Evolutionary conservation across 768 basidiomycete species (phyloP), one percentile per base, ranked within the genome.

Genomic region (Suillus subaureus): DNA sequence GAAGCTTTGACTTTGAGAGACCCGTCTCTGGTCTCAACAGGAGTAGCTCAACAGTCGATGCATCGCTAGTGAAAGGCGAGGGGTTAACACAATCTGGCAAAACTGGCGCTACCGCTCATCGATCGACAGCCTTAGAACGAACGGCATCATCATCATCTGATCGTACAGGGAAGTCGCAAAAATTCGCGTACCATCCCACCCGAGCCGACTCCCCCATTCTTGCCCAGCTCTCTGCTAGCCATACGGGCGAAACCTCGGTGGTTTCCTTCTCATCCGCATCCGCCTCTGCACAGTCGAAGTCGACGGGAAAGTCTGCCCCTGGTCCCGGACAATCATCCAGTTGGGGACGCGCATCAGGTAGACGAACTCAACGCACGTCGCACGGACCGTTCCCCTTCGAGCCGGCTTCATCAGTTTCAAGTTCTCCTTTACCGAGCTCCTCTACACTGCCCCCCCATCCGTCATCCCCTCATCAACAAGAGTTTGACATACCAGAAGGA

Each of bases 1-100:
- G 89, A 6, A 89, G 87, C 70, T 91, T 92, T 73, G 90, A 92
- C 71, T 91, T 92, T 69, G 91, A 92, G 75, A 81, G 89, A 42
- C 90, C 90, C 0, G 82, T 85, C 16, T 77, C 77, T n/a, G 68
- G 68, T 2, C 71, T 78, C 61, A 78, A 77, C 62, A 67, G 68
- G 65, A 75, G 74, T 21, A 69, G 40, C 55, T 78, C 77, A 13
- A 74, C 72, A 31, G 52, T 74, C 16, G 70, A 76, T 61, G 26
- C 58, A 43, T 51, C 51, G n/a, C 56, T 39, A 16, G 56, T 60
- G 9, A 60, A 58, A 8, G 67, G 67, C 43, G 65, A 55, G 23
- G 37, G 63, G 0, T 64, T 66, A n/a, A 43, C 61, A 5, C 43
- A 64, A 49, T 61, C 57, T 40, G 60, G 40, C 6, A 64, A n/a